These are phyloP conservation scores for Ensete glaucum DNA, from an alignment of 176 grass and related monocot genomes.

Conservation along the genomic window DNA sequence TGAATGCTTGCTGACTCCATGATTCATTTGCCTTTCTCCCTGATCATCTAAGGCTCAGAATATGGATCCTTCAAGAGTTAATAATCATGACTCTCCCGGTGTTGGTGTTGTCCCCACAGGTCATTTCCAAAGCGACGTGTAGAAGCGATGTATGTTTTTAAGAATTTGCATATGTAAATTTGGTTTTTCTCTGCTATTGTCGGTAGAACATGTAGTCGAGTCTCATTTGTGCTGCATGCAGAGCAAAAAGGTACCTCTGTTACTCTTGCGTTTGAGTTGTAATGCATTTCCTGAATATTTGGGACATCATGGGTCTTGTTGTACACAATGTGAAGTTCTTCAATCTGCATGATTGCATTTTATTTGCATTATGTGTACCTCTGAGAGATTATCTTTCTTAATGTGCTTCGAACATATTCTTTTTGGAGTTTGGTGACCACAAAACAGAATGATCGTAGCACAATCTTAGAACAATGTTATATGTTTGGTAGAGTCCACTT, in stretches of 20 bases:
- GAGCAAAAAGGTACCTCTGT: too few relatives aligned
- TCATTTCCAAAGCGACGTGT: constrained; percentile 29
- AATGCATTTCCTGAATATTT: neutral
- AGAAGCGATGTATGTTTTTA: constrained; percentile 21
- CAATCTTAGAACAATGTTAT: too few relatives aligned
- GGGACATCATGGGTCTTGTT: neutral
- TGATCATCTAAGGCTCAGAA: constrained; percentile 48
- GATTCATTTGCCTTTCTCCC: neutral
- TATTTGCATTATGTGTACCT: too few relatives aligned
- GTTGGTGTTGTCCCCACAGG: constrained; percentile 50
- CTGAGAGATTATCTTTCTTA: too few relatives aligned
- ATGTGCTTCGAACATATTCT: too few relatives aligned
- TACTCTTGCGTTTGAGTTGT: too few relatives aligned
- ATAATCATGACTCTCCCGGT: constrained; percentile 55
- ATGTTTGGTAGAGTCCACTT: too few relatives aligned
- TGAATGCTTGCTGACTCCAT: neutral
- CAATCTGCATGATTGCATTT: too few relatives aligned
- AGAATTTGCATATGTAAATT: constrained; percentile 26
- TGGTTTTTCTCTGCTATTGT: constrained; percentile 8
- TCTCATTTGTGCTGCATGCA: too few relatives aligned
- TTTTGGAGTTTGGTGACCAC: too few relatives aligned
- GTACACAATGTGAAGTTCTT: neutral
- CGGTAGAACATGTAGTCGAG: neutral
- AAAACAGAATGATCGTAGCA: too few relatives aligned
- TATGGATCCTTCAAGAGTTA: constrained; percentile 30